Conservation (phyloP, 805 yeast species). For the Maudiozyma serrabonitensis region DNA sequence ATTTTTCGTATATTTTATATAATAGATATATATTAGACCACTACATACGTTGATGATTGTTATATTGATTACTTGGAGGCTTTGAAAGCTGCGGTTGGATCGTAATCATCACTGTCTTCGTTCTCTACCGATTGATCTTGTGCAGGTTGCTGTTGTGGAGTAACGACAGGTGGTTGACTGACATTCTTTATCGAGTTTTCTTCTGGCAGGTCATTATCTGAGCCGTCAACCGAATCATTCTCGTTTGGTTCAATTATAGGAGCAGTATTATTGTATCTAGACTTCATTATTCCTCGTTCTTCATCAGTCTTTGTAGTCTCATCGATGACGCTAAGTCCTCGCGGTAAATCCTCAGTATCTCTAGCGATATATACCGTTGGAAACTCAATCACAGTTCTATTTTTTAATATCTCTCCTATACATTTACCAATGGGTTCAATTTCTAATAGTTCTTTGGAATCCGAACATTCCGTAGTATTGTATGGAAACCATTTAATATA, state of each 20-base stretch:
- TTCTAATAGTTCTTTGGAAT: conserved; percentile 32
- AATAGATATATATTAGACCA: too few relatives aligned
- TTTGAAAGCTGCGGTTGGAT: conserved; percentile 4
- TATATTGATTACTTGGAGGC: too few relatives aligned
- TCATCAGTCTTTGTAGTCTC: conserved; percentile 7
- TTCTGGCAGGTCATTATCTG: conserved; percentile 5
- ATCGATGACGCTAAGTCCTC: conserved; percentile 20
- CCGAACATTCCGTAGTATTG: conserved; percentile 22
- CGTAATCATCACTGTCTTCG: conserved; percentile 6
- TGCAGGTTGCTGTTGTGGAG: neutral
- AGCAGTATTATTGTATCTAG: neutral
- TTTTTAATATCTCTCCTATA: conserved; percentile 42
- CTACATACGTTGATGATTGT: too few relatives aligned
- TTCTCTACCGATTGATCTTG: neutral
- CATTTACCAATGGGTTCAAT: conserved; percentile 27
- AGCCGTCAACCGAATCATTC: neutral
- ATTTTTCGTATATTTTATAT: too few relatives aligned
- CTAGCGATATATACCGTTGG: conserved; percentile 53
- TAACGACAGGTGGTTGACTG: neutral
- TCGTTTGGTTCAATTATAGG: neutral
- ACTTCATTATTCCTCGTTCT: conserved; percentile 1
- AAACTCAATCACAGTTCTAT: conserved; percentile 60
- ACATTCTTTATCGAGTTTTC: neutral
- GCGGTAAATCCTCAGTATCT: conserved; percentile 15
- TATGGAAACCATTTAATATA: conserved; percentile 27